Base-by-base conservation (phyloP, 1,284 basidiomycete genomes). In the Fomitopsis pinicola region DNA sequence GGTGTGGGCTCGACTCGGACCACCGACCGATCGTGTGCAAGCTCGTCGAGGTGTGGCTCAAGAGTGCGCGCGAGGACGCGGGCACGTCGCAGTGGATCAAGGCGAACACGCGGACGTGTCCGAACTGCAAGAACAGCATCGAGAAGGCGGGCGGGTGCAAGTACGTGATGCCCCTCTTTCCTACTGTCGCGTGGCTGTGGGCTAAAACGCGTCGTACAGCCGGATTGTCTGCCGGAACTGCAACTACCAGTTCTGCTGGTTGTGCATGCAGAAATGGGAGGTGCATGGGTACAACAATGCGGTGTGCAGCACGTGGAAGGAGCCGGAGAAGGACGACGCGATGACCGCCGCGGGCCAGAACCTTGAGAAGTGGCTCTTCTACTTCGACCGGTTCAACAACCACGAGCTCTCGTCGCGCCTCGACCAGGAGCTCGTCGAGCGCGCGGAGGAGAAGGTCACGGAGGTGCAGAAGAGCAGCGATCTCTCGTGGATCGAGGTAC, bases 101-200 rank as follows among this genome's bases (percentile, higher is more conserved):
- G 66, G 86, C 86, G 46, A 86, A 89, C 70, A 89, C 87, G 26
- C 86, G 87, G 63, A 84, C 85, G 67, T 89, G 87, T 68, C 78
- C 83, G 5, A 84, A 83, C 69, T 89, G 87, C 73, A 75, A 79
- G 45, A 83, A 85, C 59, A 87, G 82, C 58, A 89, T 88, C 66
- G 87, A 89, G 75, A 89, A 89, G 78, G 86, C 84, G 65, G 87
- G 87, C 38, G 87, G 87, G 0, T 88, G 87, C 81, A 86, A 87
- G 83, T 84, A 69, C 69, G 82, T 77, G 14, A 40, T 8, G 8
- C 12, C 14, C 38, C 38, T 10, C 38, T 15, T 14, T 3, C 28
- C 28, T 48, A 48, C 28, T 26, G 9, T 15, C 22, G 26, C 48
- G 2, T 50, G 28, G 28, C 30, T 33, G 28, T 15, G 28, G 28